phyloP scores from a whole-genome alignment of 164 flowering plant species.

The Berberis vulgaris region DNA sequence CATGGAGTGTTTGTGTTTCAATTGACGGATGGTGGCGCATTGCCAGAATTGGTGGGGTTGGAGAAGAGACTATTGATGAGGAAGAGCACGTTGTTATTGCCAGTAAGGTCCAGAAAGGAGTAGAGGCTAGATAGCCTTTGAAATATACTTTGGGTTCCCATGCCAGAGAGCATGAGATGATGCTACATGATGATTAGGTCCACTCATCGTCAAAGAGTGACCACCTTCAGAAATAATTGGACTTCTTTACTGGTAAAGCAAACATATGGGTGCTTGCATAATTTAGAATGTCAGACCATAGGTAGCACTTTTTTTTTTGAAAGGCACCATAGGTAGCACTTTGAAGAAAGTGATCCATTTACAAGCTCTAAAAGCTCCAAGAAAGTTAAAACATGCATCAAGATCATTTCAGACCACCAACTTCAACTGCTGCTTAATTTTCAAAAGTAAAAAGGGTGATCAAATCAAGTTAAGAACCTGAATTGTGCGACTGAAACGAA shows the following conservation, averaged over 20 bases:
- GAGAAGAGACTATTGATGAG: conserved; percentile 58
- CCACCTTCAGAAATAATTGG: neutral
- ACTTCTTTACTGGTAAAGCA: neutral
- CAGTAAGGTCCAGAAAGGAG: conserved; percentile 5
- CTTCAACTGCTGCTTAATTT: no score
- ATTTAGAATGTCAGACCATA: no score
- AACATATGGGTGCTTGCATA: neutral
- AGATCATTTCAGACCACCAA: no score
- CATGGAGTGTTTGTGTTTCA: conserved; percentile 62
- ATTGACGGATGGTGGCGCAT: conserved; percentile 55
- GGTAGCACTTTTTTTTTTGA: no score
- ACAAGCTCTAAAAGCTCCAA: no score
- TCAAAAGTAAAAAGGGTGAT: no score
- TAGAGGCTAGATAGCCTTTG: neutral
- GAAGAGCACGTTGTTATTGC: conserved; percentile 34
- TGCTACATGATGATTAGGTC: conserved; percentile 1
- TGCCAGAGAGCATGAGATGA: conserved; percentile 1
- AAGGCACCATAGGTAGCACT: no score
- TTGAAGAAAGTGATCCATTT: no score
- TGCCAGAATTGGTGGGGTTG: conserved; percentile 61
- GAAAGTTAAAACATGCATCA: no score
- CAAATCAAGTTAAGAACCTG: no score
- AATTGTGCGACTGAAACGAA: no score
- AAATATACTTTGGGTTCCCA: neutral
- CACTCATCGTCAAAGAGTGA: neutral